Percentiles rank a stretch among this genome's conserved stretches.
phyloP scores from a whole-genome alignment of 1,139 yeast species.

The Ogataea hybrid region DNA sequence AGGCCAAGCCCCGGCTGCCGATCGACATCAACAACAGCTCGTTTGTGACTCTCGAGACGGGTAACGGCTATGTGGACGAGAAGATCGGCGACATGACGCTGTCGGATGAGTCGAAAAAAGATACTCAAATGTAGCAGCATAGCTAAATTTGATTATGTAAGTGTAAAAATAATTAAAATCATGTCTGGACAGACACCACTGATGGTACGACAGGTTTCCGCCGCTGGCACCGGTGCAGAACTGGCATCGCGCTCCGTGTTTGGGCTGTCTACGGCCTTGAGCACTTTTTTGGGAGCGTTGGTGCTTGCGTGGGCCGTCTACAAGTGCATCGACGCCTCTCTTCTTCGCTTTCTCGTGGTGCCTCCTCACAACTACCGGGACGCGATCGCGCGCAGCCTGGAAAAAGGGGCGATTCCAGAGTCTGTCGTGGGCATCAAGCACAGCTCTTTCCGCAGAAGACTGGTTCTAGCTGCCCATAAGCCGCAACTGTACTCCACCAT shows the following conservation, averaged over 20 bases:
- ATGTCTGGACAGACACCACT: constrained; percentile 7
- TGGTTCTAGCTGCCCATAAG: constrained; percentile 43
- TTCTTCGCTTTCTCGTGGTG: constrained; percentile 42
- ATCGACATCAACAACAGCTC: constrained; percentile 13
- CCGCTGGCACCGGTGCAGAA: not conserved
- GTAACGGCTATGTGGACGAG: constrained; percentile 21
- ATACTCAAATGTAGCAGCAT: constrained; percentile 19
- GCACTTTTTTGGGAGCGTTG: not conserved
- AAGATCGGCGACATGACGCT: constrained; percentile 26
- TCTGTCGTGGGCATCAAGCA: constrained; percentile 34
- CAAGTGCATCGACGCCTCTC: constrained; percentile 18
- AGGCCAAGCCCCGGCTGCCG: constrained; percentile 6
- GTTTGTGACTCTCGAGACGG: constrained; percentile 17
- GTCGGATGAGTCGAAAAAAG: constrained; percentile 21
- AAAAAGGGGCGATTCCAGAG: constrained; percentile 27
- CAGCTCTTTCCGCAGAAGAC: constrained; percentile 44
- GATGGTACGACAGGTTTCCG: not conserved
- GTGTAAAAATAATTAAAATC: not conserved
- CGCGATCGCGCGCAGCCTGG: constrained; percentile 37
- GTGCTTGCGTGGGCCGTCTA: constrained; percentile 13
- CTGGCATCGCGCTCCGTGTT: constrained; percentile 7
- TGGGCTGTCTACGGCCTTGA: constrained; percentile 6
- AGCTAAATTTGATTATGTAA: constrained; percentile 4
- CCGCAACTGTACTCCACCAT: constrained; percentile 49
- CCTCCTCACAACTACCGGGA: constrained; percentile 48